Evolutionary conservation across 2,329 filamentous ascomycete genomes (phyloP).

Genomic region (Ceratocystis variospora): DNA sequence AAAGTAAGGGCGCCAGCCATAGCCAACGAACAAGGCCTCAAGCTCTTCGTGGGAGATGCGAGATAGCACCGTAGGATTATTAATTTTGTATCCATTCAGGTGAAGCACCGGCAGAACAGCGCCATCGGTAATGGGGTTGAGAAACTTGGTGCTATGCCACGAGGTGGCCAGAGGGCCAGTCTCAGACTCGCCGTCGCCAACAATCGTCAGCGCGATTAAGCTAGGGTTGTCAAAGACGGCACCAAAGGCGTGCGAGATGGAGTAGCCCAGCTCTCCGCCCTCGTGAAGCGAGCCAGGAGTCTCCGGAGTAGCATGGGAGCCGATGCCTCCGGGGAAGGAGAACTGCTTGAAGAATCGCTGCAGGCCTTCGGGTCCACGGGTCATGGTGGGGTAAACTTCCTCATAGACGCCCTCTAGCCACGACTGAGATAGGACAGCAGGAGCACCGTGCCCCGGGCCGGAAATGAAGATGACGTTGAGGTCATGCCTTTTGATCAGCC

Average conservation of each 20-base stretch:
- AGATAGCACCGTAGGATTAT: slow-evolving; percentile 61
- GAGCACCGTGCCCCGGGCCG: slow-evolving; percentile 65
- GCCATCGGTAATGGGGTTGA: slow-evolving; percentile 65
- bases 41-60: slow-evolving; percentile 63
- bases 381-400: slow-evolving; percentile 63
- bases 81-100: slow-evolving; percentile 76
- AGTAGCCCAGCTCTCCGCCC: slow-evolving; percentile 71
- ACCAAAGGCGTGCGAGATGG: slow-evolving; percentile 65
- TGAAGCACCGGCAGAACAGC: slow-evolving; percentile 66
- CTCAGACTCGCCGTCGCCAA: slow-evolving; percentile 70
- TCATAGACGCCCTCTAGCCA: slow-evolving; percentile 68
- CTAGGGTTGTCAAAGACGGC: slow-evolving; percentile 62
- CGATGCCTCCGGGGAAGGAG: slow-evolving; percentile 67
- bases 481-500: slow-evolving; percentile 67
- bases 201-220: slow-evolving; percentile 62
- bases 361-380: slow-evolving; percentile 53
- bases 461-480: slow-evolving; percentile 60
- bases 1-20: slow-evolving; percentile 69
- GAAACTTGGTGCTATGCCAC: slow-evolving; percentile 73
- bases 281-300: slow-evolving; percentile 66
- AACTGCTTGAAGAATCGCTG: slow-evolving; percentile 70
- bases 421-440: slow-evolving; percentile 59
- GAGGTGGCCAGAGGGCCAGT: slow-evolving; percentile 65
- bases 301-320: slow-evolving; percentile 65
- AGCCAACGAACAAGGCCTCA: slow-evolving; percentile 53